Percentiles rank a stretch among this genome's conserved stretches.
These are phyloP conservation scores for Meyerozyma carpophila DNA, from an alignment of 1,139 yeast species.

Conservation along the genomic window DNA sequence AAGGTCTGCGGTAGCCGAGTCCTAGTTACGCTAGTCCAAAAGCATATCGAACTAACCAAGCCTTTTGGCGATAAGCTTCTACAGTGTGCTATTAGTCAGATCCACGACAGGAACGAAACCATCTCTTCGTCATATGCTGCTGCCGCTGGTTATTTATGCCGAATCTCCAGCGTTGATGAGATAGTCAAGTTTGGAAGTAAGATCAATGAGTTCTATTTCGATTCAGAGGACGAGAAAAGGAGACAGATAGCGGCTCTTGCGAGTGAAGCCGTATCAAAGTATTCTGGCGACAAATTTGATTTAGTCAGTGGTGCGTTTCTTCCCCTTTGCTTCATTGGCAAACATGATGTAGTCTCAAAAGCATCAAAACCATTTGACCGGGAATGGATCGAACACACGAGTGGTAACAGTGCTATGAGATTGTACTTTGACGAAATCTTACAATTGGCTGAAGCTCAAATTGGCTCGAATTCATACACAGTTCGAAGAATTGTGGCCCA, in stretches of 20 bases:
- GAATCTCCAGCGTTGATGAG: conserved; percentile 52
- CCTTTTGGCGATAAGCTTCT: conserved; percentile 64
- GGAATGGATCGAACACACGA: conserved; percentile 79
- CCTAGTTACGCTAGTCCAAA: conserved; percentile 56
- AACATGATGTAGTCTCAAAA: conserved; percentile 52
- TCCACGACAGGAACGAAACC: conserved; percentile 67
- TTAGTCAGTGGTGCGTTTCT: conserved; percentile 59
- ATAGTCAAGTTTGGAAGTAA: conserved; percentile 50
- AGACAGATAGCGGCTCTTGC: conserved; percentile 57
- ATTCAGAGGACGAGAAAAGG: conserved; percentile 43
- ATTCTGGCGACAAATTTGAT: conserved; percentile 67
- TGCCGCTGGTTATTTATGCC: conserved; percentile 74
- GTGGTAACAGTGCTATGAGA: conserved; percentile 63
- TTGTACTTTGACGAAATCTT: conserved; percentile 72
- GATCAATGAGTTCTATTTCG: conserved; percentile 58
- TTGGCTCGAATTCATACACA: conserved; percentile 56
- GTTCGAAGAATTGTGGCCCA: conserved; percentile 69
- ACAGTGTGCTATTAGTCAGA: conserved; percentile 51
- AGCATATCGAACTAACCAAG: conserved; percentile 48
- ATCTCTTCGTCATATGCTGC: conserved; percentile 74
- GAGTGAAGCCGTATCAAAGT: conserved; percentile 61
- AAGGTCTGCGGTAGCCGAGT: conserved; percentile 85
- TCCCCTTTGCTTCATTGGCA: conserved; percentile 78
- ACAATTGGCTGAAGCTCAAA: conserved; percentile 41
- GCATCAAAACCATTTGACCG: conserved; percentile 48